A percentile compares a stretch with the other conserved stretches of the same genome.
phyloP scores from a whole-genome alignment of 2,329 filamentous ascomycete species.

The Nemania abortiva region DNA sequence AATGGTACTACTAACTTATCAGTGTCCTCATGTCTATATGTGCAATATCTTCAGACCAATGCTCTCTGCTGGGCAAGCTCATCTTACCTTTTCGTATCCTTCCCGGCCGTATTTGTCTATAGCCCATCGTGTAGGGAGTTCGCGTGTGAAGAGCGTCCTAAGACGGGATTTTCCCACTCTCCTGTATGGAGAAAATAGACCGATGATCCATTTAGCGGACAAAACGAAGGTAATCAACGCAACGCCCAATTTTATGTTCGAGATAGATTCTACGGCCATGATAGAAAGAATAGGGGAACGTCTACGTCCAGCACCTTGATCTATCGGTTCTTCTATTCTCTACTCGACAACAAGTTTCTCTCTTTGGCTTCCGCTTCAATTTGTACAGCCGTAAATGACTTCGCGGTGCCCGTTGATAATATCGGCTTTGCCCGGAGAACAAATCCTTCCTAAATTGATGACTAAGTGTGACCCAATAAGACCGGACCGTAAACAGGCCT shows the following conservation, averaged over 20 bases:
- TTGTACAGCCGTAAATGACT: neutral
- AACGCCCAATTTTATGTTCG: neutral
- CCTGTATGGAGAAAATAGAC: neutral
- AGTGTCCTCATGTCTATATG: neutral
- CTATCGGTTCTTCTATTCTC: neutral
- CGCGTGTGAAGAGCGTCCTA: neutral
- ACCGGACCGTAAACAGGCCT: neutral
- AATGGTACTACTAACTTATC: neutral
- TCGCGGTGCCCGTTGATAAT: neutral
- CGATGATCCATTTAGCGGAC: neutral
- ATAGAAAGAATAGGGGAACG: neutral
- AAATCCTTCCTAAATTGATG: neutral
- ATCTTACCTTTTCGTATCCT: neutral
- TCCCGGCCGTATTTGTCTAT: neutral
- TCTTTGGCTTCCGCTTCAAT: neutral
- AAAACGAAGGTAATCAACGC: neutral
- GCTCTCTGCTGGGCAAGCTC: neutral
- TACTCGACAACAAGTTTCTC: neutral
- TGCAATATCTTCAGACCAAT: neutral
- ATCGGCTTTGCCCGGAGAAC: neutral
- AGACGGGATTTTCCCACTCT: neutral
- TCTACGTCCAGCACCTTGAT: neutral
- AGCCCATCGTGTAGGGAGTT: slow-evolving; percentile 1
- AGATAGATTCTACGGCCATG: neutral
- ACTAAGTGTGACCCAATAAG: neutral